These are phyloP conservation scores for Psilocybe sp. DNA, from an alignment of 768 basidiomycete species.

Conservation along the genomic window DNA sequence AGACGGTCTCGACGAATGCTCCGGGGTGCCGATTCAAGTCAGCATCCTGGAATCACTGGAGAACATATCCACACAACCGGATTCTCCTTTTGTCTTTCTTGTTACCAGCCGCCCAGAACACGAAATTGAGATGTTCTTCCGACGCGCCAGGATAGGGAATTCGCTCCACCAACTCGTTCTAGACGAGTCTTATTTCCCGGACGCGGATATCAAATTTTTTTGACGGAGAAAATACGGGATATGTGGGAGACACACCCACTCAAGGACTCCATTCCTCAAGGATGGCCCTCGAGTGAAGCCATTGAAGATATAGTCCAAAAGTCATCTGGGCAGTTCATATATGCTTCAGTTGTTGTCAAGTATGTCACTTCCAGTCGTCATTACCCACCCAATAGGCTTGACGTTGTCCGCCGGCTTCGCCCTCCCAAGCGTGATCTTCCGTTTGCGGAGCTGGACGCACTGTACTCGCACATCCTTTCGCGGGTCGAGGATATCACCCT, in stretches of 20 bases:
- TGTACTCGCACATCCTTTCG: conserved; percentile 9
- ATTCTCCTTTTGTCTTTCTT: background rate
- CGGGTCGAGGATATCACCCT: background rate
- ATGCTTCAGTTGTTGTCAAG: conserved; percentile 6
- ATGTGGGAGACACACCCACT: background rate
- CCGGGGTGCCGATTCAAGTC: background rate
- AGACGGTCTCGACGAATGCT: conserved; percentile 1
- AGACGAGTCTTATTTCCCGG: background rate
- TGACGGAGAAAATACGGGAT: background rate
- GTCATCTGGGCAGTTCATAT: conserved; percentile 13
- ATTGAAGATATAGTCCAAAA: conserved; percentile 4
- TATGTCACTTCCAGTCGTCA: conserved; percentile 1
- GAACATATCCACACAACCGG: background rate
- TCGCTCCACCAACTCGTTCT: background rate
- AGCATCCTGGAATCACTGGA: background rate
- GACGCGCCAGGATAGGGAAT: background rate
- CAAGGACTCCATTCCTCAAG: background rate
- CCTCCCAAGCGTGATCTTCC: background rate
- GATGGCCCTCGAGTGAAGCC: conserved; percentile 3
- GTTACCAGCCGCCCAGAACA: background rate
- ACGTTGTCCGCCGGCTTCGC: conserved; percentile 1
- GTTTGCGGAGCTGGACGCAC: conserved; percentile 6
- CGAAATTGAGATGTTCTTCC: background rate
- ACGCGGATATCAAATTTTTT: background rate
- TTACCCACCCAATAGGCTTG: background rate